These are phyloP conservation scores for Alternaria triticimaculans DNA, from an alignment of 2,329 filamentous ascomycete genomes.

Conservation along the genomic window DNA sequence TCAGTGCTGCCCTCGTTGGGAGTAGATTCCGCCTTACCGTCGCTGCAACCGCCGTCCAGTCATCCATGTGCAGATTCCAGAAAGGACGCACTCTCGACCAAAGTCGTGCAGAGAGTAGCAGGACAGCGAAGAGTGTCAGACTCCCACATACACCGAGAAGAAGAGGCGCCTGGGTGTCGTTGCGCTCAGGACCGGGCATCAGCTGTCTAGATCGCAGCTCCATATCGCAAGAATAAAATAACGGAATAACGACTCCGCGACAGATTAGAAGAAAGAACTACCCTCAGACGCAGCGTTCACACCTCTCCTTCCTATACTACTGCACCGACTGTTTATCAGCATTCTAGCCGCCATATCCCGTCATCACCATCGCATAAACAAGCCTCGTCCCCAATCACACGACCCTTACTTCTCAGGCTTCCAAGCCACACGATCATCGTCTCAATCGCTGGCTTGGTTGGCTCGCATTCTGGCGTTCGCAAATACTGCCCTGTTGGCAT, in stretches of 20 bases:
- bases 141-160: constrained; percentile 28
- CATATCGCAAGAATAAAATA: not conserved
- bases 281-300: not conserved
- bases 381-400: not conserved
- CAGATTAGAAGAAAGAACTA: not conserved
- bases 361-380: not conserved
- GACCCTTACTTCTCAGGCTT: not conserved
- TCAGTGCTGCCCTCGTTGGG: not conserved
- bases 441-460: not conserved
- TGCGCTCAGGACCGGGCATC: not conserved
- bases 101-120: constrained; percentile 25
- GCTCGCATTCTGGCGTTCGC: not conserved
- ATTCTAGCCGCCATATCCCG: not conserved
- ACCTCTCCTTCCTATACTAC: not conserved
- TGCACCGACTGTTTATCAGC: not conserved
- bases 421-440: not conserved
- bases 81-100: constrained; percentile 25
- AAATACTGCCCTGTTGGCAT: not conserved
- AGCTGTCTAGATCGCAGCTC: not conserved
- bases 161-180: constrained; percentile 29
- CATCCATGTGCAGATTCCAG: constrained; percentile 23
- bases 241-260: not conserved
- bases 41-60: constrained; percentile 27
- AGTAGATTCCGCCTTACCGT: constrained; percentile 17
- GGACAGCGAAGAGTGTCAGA: constrained; percentile 23